Base-by-base conservation (phyloP, 371 early-diverging fungal species). In the Mortierella sp. region DNA sequence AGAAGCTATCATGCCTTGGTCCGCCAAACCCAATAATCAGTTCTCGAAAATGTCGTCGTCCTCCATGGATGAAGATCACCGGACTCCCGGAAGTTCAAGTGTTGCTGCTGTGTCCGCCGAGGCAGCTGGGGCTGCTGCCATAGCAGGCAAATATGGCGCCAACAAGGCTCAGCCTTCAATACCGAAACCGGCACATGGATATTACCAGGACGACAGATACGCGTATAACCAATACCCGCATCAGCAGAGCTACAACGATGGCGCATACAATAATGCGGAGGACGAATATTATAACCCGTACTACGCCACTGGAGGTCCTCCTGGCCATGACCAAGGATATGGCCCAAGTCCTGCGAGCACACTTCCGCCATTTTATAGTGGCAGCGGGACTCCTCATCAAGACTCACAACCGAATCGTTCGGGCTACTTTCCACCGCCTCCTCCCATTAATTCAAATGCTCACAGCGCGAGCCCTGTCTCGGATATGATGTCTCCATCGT, bases 201-300 rank as follows among this genome's bases (percentile, higher is more conserved):
- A 58, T 23, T 39, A 66, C 14, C 41, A 50, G 6, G 50, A 51
- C 12, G 55, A 60, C 6, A 30, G 65, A 5, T 56, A 72, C 46
- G 59, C 57, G 39, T 64, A 59, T 23, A 41, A 34, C 37, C 37
- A 39, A 26, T n/a, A 14, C 41, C 26, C 31, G 34, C 39, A 37
- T 31, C 37, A 47, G 8, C 53, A 61, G 15, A 57, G 53, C 4
- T 70, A 63, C 53, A 41, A 58, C 21, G 53, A 52, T 14, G 51
- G 44, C 23, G 43, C 2, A 11, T 50, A 60, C 9, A 7, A 31
- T 41, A 47, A 47, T 14, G 11, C 17, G 19, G 49, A 57, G 49
- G 72, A 72, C 42, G 57, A 65, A 0, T 72, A 65, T 37, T 72
- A 72, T 28, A 65, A 72, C 37, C 61, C 72, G 1, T 34, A 72